Evolutionary conservation across 2,329 filamentous ascomycete species (phyloP).

Genomic region (Coleophoma eucalyptorum): DNA sequence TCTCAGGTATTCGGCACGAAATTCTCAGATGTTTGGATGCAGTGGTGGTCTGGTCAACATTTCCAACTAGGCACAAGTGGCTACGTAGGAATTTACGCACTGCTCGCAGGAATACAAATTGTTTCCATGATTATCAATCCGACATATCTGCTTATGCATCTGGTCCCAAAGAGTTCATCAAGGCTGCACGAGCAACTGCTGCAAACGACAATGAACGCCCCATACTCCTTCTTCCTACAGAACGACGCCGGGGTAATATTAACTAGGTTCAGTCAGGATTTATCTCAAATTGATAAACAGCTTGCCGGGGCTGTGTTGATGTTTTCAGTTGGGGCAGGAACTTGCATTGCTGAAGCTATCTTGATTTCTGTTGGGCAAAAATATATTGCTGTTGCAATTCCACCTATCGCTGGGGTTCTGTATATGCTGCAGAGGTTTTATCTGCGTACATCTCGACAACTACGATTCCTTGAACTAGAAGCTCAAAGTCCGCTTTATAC

Average conservation of each 20-base stretch:
- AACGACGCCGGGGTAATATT: background rate
- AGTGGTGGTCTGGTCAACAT: background rate
- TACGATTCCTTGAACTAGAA: conserved; percentile 41
- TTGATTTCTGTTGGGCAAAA: conserved; percentile 1
- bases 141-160: background rate
- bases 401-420: background rate
- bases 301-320: background rate
- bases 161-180: background rate
- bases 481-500: conserved; percentile 36
- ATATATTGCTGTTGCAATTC: conserved; percentile 2
- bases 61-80: too few relatives aligned
- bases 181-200: background rate
- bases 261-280: background rate
- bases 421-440: conserved; percentile 31
- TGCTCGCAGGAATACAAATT: background rate
- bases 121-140: background rate
- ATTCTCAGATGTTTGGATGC: background rate
- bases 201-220: background rate
- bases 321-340: background rate
- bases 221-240: background rate
- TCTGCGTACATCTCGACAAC: conserved; percentile 40
- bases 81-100: background rate
- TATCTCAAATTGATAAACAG: background rate
- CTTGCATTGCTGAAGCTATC: background rate
- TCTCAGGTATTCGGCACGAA: background rate